Base-by-base conservation (phyloP, 139 green algal genomes). In the Picochlorum sp. region DNA sequence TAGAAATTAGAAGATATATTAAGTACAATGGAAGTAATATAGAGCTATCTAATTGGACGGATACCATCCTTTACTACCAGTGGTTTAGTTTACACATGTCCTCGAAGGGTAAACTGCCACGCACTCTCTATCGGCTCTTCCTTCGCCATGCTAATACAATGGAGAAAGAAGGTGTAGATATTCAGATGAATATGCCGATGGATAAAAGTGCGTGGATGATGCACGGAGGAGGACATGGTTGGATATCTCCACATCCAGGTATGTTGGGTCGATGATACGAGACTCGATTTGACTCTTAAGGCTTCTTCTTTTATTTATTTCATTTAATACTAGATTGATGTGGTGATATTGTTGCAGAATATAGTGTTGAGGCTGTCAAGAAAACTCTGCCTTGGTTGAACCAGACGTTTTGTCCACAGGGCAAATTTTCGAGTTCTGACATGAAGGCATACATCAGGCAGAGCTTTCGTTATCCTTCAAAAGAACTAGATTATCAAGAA, bases 61-160 rank as follows among this genome's bases (percentile, higher is more conserved):
- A 41, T 12, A n/a, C 12, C 35, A 12, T 41, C 12, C 12, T 12
- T 41, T 9, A 9, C 12, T 41, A 12, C 12, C 9, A 41, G 35
- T 41, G 35, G 35, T 12, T 9, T n/a, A n/a, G 9, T 41, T 41
- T 41, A 9, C 12, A 9, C 10, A 41, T 41, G 35, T 41, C 35
- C 12, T 12, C 9, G 12, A 9, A 41, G 12, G 35, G 32, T 3
- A 32, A 52, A n/a, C n/a, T n/a, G 2, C 25, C 55, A 39, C 41
- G 57, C 4, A 50, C 64, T 7, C 18, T 63, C 16, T 73, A 73
- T 32, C 25, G 50, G 18, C 1, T 59, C 3, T 51, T 61, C 3
- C 51, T 67, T 20, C 29, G 50, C 5, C 58, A 67, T 24, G 51
- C 37, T 8, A 13, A 14, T 32, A 18, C 25, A 7, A 25, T 73